These are phyloP conservation scores for Aspergillus affinis DNA, from an alignment of 495 filamentous ascomycete genomes.

Conservation along the genomic window DNA sequence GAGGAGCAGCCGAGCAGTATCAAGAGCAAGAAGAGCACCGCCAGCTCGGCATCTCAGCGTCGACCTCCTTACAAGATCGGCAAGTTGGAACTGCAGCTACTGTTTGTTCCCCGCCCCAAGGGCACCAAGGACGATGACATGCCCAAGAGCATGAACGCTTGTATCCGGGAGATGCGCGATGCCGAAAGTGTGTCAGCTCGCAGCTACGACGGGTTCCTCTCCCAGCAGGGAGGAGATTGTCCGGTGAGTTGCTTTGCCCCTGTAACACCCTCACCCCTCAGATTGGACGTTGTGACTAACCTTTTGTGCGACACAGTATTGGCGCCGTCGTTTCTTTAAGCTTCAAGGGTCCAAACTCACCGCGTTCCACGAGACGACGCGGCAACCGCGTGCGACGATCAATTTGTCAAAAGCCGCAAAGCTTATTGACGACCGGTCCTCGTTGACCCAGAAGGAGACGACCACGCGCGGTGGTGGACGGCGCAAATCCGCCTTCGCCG, in stretches of 20 bases:
- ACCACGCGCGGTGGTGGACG: slow-evolving; percentile 72
- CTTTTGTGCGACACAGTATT: slow-evolving; percentile 61
- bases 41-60: slow-evolving; percentile 57
- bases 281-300: slow-evolving; percentile 7
- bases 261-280: neutral
- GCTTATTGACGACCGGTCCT: slow-evolving; percentile 87
- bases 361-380: slow-evolving; percentile 92
- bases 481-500: slow-evolving; percentile 90
- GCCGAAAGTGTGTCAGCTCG: slow-evolving; percentile 72
- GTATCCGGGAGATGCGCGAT: slow-evolving; percentile 86
- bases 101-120: slow-evolving; percentile 92
- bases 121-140: slow-evolving; percentile 90
- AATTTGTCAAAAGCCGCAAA: slow-evolving; percentile 92
- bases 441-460: slow-evolving; percentile 77
- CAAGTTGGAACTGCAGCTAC: slow-evolving; percentile 86
- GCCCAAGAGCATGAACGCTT: slow-evolving; percentile 97
- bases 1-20: slow-evolving; percentile 79
- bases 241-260: slow-evolving; percentile 66
- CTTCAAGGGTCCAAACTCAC: slow-evolving; percentile 87
- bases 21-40: slow-evolving; percentile 80
- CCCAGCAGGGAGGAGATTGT: slow-evolving; percentile 96
- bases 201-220: slow-evolving; percentile 83
- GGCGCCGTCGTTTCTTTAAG: slow-evolving; percentile 97
- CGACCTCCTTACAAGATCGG: slow-evolving; percentile 91
- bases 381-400: slow-evolving; percentile 94